Percentiles rank a stretch among this genome's conserved stretches.
Evolutionary conservation across 2,329 filamentous ascomycete genomes (phyloP).

Genomic region (Cordyceps javanica): DNA sequence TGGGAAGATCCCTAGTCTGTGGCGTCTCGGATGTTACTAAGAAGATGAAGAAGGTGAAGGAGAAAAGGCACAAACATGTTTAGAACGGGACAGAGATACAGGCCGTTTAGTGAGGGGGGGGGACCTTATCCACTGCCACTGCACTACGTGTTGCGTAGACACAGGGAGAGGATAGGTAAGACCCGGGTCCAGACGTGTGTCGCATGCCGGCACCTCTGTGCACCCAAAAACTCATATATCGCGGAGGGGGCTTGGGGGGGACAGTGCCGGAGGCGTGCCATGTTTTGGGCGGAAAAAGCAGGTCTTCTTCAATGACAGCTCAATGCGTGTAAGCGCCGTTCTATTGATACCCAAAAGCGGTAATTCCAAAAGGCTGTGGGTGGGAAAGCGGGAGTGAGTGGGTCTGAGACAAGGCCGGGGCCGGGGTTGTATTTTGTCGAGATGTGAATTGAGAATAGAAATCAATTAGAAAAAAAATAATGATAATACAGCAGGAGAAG

Average conservation of each 20-base stretch:
- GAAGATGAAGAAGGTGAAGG: neutral
- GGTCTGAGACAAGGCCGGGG: neutral
- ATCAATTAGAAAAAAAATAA: neutral
- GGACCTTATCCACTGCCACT: too few species aligned
- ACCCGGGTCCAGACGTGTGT: too few species aligned
- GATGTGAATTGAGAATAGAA: neutral
- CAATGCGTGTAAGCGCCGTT: slow-evolving; percentile 15
- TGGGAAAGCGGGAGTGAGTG: too few species aligned
- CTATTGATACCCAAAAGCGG: slow-evolving; percentile 32
- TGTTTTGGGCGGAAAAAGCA: neutral
- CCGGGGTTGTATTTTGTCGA: neutral
- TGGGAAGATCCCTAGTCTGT: neutral
- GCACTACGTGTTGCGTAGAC: too few species aligned
- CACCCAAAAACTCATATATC: too few species aligned
- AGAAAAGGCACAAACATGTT: too few species aligned
- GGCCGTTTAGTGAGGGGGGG: too few species aligned
- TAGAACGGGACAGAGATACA: too few species aligned
- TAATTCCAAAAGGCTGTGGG: slow-evolving; percentile 10
- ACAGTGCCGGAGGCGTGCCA: neutral
- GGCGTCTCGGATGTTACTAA: neutral
- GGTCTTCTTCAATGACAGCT: neutral
- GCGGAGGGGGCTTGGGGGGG: too few species aligned
- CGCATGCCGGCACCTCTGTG: neutral
- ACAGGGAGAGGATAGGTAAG: neutral
- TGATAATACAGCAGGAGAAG: neutral